These are phyloP conservation scores for Didymellaceae sp. DNA, from an alignment of 2,329 filamentous ascomycete species.

Conservation along the genomic window DNA sequence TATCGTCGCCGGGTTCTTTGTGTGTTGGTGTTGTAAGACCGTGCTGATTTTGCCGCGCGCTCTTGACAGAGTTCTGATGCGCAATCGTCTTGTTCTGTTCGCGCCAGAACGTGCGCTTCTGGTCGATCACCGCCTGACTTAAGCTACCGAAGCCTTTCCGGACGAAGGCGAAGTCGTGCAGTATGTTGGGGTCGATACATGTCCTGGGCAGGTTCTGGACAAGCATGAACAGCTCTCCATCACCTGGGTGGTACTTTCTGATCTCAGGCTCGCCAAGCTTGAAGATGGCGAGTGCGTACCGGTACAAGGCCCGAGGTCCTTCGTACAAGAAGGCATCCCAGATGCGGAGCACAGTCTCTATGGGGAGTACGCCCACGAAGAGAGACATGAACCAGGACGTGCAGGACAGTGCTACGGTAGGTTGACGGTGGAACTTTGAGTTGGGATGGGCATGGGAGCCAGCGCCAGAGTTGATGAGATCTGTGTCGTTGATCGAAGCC, in stretches of 20 bases:
- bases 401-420: constrained; percentile 89
- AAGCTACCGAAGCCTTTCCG: constrained; percentile 81
- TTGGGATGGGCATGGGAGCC: constrained; percentile 44
- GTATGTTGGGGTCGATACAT: constrained; percentile 78
- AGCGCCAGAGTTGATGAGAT: constrained; percentile 51
- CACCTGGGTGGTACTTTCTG: constrained; percentile 72
- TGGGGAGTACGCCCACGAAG: constrained; percentile 89
- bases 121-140: constrained; percentile 81
- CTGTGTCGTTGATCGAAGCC: constrained; percentile 84
- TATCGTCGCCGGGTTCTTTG: constrained; percentile 23
- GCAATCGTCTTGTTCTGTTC: constrained; percentile 39
- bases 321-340: constrained; percentile 98
- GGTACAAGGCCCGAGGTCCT: constrained; percentile 90
- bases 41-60: constrained; percentile 16
- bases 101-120: constrained; percentile 61
- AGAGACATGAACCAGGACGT: constrained; percentile 99
- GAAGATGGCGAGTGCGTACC: constrained; percentile 88
- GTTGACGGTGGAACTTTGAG: constrained; percentile 62
- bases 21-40: constrained; percentile 4
- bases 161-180: constrained; percentile 84
- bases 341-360: constrained; percentile 88
- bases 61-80: constrained; percentile 31
- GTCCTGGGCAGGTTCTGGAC: constrained; percentile 85
- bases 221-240: constrained; percentile 95
- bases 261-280: constrained; percentile 86